Base-by-base conservation (phyloP, 352 stramenopile species). In the Thraustochytrium striatum region DNA sequence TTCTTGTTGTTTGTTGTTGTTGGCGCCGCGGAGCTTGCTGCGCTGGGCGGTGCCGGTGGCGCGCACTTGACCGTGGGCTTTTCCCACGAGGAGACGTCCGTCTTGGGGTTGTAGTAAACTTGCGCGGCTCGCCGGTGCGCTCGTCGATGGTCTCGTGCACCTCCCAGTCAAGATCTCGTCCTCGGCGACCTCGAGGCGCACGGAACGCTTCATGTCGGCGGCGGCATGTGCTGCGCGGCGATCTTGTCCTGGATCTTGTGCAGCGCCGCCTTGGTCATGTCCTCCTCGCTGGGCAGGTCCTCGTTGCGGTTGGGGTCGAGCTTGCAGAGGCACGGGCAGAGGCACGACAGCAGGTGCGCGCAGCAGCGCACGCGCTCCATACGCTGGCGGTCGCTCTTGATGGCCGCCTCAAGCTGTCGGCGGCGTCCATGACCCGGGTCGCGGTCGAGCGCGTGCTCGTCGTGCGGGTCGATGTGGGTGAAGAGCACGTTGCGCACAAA, bases 121-220 rank as follows among this genome's bases (percentile, higher is more conserved):
- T 30, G 25, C 43, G 43, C 32, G 43, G 11, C 7, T 32, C 32
- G 11, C 65, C 65, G n/a, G 65, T 47, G 19, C 3, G 30, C 39
- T 75, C 65, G 47, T 75, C 65, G 52, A 25, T 9, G 30, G 65
- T 16, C 35, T 55, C 39, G 52, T 75, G 65, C n/a, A 30, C 32
- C 50, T 75, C 65, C 65, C 65, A 75, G 41, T 75, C 52, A 25
- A 75, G 65, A 75, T 30, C 7, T 75, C 65, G n/a, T 75, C 65
- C 21, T 30, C 32, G 3, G 41, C 3, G 36, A 75, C 50, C 11
- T 55, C n/a, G 30, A 75, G 50, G 47, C 65, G 65, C 44, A 62
- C 35, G 19, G 65, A 75, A n/a, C n/a, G n/a, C 52, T 61, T 75
- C 30, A 38, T 43, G 43, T 43, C 41, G 3, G 35, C 25, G 8